Evolutionary conservation across 345 rosid species (phyloP).

Genomic region (Sisymbrium irio): DNA sequence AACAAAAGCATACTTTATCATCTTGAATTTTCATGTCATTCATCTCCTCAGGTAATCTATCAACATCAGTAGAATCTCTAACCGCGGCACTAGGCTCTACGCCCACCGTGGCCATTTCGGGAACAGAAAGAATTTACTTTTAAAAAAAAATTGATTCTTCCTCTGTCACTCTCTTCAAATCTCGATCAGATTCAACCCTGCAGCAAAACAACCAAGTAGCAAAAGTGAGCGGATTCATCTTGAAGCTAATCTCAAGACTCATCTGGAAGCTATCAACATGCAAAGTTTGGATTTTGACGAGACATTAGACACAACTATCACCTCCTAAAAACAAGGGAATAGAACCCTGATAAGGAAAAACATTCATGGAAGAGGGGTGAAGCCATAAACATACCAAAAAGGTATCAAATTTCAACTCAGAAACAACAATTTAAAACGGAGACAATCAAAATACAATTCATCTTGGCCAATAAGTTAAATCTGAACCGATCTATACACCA

Average conservation of each 20-base stretch:
- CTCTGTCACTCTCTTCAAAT: conserved; percentile 16
- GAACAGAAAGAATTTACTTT: background rate
- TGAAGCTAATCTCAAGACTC: too few relatives aligned
- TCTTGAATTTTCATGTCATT: conserved; percentile 91
- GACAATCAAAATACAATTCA: background rate
- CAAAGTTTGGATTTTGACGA: conserved; percentile 10
- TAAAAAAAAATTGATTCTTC: background rate
- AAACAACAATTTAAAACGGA: background rate
- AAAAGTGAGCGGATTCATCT: background rate
- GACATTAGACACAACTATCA: background rate
- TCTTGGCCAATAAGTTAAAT: background rate
- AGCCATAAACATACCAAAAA: conserved; percentile 4
- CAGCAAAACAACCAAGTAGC: background rate
- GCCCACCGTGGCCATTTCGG: conserved; percentile 59
- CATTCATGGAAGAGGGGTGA: background rate
- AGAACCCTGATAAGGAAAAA: background rate
- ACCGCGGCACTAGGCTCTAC: conserved; percentile 52
- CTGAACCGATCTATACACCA: background rate
- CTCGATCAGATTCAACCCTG: conserved; percentile 15
- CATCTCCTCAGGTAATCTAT: conserved; percentile 81
- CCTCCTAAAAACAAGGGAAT: background rate
- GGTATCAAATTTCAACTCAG: conserved; percentile 9
- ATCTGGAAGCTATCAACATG: conserved; percentile 11
- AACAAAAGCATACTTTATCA: conserved; percentile 51
- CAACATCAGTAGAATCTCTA: conserved; percentile 60